phyloP scores from a whole-genome alignment of 176 grass and related monocot genomes.

The Chrysopogon serrulatus region DNA sequence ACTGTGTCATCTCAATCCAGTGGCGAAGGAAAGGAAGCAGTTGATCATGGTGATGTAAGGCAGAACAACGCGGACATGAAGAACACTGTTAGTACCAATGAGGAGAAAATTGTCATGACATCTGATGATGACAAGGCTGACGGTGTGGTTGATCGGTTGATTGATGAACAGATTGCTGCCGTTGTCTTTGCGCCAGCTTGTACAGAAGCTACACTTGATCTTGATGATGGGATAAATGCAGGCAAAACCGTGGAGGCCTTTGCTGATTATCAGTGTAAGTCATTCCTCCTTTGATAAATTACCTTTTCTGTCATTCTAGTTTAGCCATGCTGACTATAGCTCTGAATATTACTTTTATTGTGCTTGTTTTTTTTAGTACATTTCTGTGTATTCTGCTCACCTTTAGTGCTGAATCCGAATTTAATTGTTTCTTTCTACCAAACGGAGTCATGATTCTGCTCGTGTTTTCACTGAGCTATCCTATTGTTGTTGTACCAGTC shows the following conservation, averaged over 20 bases:
- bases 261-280: slow-evolving; percentile 37
- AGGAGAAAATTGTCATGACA: slow-evolving; percentile 28
- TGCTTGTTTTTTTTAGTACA: not conserved
- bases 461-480: not conserved
- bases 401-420: not conserved
- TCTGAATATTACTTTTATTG: not conserved
- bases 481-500: not conserved
- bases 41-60: slow-evolving; percentile 19
- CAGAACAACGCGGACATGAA: not conserved
- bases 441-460: not conserved
- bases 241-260: not conserved
- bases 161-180: not conserved
- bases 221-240: not conserved
- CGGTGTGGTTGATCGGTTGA: not conserved
- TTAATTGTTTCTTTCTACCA: not conserved
- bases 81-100: not conserved
- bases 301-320: not conserved
- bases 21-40: not conserved
- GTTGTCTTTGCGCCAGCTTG: not conserved
- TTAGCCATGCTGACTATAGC: not conserved
- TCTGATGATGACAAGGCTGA: slow-evolving; percentile 30
- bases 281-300: not conserved
- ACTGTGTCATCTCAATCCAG: not conserved
- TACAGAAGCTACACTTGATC: slow-evolving; percentile 19
- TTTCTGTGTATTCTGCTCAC: slow-evolving; percentile 16